These are phyloP conservation scores for Prunus mongolica DNA, from an alignment of 306 rosid genomes.

Conservation along the genomic window DNA sequence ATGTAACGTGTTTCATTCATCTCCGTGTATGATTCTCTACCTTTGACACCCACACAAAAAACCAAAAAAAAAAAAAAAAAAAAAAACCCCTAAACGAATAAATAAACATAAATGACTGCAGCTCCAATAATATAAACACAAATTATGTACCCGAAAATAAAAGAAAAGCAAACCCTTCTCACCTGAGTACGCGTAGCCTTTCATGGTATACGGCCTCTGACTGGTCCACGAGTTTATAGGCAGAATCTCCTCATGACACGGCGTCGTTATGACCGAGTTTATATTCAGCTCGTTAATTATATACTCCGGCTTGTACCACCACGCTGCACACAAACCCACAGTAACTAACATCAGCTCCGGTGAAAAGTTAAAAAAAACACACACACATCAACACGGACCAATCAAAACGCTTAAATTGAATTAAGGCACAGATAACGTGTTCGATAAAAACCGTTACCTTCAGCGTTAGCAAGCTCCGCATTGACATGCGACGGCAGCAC, in stretches of 20 bases:
- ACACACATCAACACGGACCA: not conserved
- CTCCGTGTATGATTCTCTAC: not conserved
- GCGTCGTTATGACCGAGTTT: slow-evolving; percentile 86
- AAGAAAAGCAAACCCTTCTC: not conserved
- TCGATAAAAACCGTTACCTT: slow-evolving; percentile 37
- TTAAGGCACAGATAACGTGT: not conserved
- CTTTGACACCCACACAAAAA: too few relatives aligned
- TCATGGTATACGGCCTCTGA: slow-evolving; percentile 56
- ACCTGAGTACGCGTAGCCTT: slow-evolving; percentile 91
- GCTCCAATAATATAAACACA: too few relatives aligned
- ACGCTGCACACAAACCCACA: slow-evolving; percentile 38
- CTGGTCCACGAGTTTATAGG: slow-evolving; percentile 75
- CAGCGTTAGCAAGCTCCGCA: slow-evolving; percentile 68
- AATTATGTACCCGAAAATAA: too few relatives aligned
- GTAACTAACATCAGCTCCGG: not conserved
- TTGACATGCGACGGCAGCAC: slow-evolving; percentile 82
- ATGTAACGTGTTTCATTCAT: too few relatives aligned
- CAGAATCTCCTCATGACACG: slow-evolving; percentile 74
- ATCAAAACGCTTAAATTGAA: not conserved
- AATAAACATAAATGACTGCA: too few relatives aligned
- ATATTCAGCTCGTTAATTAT: slow-evolving; percentile 78
- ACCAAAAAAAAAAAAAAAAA: fast-evolving
- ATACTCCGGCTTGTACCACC: slow-evolving; percentile 92
- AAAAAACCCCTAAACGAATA: too few relatives aligned
- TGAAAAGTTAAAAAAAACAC: not conserved